phyloP scores from a whole-genome alignment of 2,329 filamentous ascomycete genomes.

The Monilinia vaccinii-corymbosi region DNA sequence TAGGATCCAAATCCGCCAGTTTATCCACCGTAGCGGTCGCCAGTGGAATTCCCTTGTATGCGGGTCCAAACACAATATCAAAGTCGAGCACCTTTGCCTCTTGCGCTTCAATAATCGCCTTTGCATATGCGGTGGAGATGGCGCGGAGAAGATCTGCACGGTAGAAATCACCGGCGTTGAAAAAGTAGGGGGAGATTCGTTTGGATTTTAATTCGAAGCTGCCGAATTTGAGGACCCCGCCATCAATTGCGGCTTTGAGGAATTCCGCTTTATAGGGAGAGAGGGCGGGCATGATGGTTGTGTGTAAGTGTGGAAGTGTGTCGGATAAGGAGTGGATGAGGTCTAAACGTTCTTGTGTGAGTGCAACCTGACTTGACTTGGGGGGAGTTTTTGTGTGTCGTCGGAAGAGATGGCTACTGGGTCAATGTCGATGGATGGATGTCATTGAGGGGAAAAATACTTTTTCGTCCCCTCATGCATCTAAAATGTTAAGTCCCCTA shows the following conservation, averaged over 20 bases:
- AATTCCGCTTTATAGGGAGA: slow-evolving; percentile 63
- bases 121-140: slow-evolving; percentile 74
- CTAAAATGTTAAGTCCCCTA: neutral
- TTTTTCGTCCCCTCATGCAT: neutral
- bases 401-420: neutral
- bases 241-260: slow-evolving; percentile 57
- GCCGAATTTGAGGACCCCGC: slow-evolving; percentile 70
- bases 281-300: slow-evolving; percentile 30
- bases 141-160: slow-evolving; percentile 67
- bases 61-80: slow-evolving; percentile 86
- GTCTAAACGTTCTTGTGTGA: neutral
- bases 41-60: slow-evolving; percentile 96
- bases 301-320: neutral
- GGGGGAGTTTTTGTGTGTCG: neutral
- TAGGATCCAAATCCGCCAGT: slow-evolving; percentile 60
- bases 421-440: neutral
- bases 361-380: neutral
- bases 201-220: slow-evolving; percentile 87
- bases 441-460: slow-evolving; percentile 6
- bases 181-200: slow-evolving; percentile 90
- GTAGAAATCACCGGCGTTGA: slow-evolving; percentile 91
- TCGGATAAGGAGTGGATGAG: neutral
- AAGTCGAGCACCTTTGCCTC: slow-evolving; percentile 42
- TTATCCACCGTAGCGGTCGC: slow-evolving; percentile 68
- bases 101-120: slow-evolving; percentile 44